phyloP scores from a whole-genome alignment of 2,329 filamentous ascomycete species.

The Talaromyces funiculosus region DNA sequence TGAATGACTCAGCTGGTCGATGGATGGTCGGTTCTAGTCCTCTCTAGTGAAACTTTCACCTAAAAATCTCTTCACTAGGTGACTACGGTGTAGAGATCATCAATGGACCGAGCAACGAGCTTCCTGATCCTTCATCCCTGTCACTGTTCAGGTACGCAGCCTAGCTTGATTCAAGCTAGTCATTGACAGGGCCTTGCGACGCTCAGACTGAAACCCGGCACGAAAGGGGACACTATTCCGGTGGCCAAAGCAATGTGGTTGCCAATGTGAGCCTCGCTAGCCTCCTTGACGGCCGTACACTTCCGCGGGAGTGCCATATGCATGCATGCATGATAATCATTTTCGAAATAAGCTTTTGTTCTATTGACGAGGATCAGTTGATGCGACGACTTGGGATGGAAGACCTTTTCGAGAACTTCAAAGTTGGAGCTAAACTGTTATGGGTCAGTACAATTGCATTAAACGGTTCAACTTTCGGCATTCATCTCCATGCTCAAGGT shows the following conservation, averaged over 20 bases:
- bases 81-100: neutral
- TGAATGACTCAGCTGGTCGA: neutral
- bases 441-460: neutral
- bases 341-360: neutral
- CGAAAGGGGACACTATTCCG: neutral
- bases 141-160: neutral
- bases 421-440: neutral
- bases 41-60: neutral
- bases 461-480: neutral
- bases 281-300: neutral
- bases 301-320: neutral
- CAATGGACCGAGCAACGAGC: neutral
- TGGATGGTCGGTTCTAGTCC: neutral
- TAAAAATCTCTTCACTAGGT: neutral
- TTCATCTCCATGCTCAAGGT: neutral
- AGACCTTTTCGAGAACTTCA: neutral
- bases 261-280: neutral
- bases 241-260: neutral
- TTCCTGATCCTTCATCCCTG: too few relatives aligned
- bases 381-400: neutral
- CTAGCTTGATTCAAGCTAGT: neutral
- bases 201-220: neutral
- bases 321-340: neutral
- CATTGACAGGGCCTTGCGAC: constrained; percentile 12
- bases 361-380: neutral